Conservation (phyloP, 805 yeast genomes). For the Lipomyces oligophaga region DNA sequence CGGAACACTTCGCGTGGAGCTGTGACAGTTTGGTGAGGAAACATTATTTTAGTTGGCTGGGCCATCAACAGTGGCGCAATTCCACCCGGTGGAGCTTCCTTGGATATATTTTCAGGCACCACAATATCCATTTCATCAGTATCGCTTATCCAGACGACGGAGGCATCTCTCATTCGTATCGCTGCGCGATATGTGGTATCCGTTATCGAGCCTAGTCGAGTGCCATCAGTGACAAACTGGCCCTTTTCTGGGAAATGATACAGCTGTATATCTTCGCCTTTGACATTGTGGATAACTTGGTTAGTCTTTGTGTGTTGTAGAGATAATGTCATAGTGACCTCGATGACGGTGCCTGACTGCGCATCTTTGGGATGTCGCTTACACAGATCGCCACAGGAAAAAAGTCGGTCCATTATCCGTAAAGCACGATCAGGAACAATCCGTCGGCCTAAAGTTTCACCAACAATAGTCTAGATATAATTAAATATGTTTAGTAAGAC, state of each 20-base stretch:
- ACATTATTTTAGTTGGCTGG: conserved; percentile 10
- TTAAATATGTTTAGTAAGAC: neutral
- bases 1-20: conserved; percentile 11
- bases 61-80: conserved; percentile 22
- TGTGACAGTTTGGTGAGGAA: conserved; percentile 20
- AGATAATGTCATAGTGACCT: conserved; percentile 19
- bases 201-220: conserved; percentile 20
- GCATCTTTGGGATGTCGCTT: conserved; percentile 11
- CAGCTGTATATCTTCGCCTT: conserved; percentile 19
- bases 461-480: conserved; percentile 15
- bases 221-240: conserved; percentile 20
- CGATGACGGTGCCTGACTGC: conserved; percentile 22
- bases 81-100: conserved; percentile 21
- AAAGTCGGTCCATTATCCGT: conserved; percentile 22
- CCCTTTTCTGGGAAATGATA: conserved; percentile 23
- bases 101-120: conserved; percentile 8
- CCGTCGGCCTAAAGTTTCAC: conserved; percentile 18
- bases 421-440: conserved; percentile 25
- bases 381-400: conserved; percentile 24
- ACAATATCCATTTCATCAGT: conserved; percentile 4
- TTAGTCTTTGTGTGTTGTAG: conserved; percentile 27
- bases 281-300: conserved; percentile 14
- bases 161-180: conserved; percentile 14
- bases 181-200: conserved; percentile 8
- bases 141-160: conserved; percentile 22